Evolutionary conservation across 2,329 filamentous ascomycete species (phyloP).

Genomic region (Aspergillus vadensis): DNA sequence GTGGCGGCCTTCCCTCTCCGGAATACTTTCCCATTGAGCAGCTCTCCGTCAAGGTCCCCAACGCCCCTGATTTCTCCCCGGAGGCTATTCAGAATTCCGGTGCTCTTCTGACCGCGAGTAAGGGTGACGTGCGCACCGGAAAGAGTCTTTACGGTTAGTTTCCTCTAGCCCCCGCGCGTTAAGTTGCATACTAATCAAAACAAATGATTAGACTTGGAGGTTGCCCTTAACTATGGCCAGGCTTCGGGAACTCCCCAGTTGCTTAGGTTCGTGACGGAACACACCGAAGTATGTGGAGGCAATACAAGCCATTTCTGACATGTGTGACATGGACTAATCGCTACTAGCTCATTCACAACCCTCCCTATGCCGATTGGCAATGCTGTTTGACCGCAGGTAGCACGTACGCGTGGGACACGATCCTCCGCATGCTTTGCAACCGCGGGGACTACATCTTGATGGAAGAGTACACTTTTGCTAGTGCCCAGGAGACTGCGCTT

Average conservation of each 20-base stretch:
- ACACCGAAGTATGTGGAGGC: slow-evolving; percentile 67
- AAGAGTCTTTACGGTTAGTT: slow-evolving; percentile 54
- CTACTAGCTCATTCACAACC: slow-evolving; percentile 69
- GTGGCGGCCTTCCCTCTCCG: slow-evolving; percentile 84
- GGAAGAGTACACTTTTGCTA: slow-evolving; percentile 89
- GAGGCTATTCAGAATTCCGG: slow-evolving; percentile 64
- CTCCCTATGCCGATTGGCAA: slow-evolving; percentile 88
- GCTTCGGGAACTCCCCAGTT: slow-evolving; percentile 83
- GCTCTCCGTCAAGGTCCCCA: slow-evolving; percentile 72
- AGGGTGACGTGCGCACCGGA: slow-evolving; percentile 74
- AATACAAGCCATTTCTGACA: neutral
- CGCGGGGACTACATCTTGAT: slow-evolving; percentile 77
- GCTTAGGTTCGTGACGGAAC: slow-evolving; percentile 87
- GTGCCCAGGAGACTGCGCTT: slow-evolving; percentile 66
- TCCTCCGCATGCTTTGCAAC: slow-evolving; percentile 77
- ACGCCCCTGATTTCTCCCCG: slow-evolving; percentile 69
- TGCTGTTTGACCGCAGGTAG: slow-evolving; percentile 81
- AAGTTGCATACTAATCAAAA: neutral
- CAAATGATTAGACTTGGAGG: slow-evolving; percentile 67
- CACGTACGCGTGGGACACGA: slow-evolving; percentile 82
- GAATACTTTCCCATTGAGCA: slow-evolving; percentile 91
- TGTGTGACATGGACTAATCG: slow-evolving; percentile 13
- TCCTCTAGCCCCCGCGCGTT: neutral
- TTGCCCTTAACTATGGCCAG: slow-evolving; percentile 92
- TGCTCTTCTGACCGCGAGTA: slow-evolving; percentile 67